Conservation (phyloP, 345 rosid species). For the Erodium maritimum region DNA sequence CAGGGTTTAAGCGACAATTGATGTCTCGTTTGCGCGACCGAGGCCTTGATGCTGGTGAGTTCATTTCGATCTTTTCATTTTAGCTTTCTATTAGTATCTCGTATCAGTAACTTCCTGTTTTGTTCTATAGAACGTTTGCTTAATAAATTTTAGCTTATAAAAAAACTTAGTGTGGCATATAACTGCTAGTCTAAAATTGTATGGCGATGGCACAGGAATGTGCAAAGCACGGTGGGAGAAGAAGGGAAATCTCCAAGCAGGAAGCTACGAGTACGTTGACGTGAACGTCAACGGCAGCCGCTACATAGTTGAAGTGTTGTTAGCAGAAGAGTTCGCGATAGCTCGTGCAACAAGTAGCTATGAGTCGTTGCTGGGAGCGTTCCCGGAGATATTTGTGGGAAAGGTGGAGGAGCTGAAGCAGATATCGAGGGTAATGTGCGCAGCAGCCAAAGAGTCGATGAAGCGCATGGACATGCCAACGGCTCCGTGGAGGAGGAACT, state of each 20-base stretch:
- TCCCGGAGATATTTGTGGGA: slow-evolving; percentile 14
- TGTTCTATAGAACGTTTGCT: too few relatives aligned
- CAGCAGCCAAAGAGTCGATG: slow-evolving; percentile 17
- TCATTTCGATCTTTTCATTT: background rate
- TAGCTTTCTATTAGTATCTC: background rate
- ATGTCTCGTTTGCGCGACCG: slow-evolving; percentile 42
- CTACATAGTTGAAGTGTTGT: slow-evolving; percentile 16
- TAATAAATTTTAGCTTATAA: background rate
- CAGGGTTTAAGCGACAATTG: slow-evolving; percentile 28
- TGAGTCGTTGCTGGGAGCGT: slow-evolving; percentile 7
- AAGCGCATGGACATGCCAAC: slow-evolving; percentile 8
- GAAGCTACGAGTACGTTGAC: slow-evolving; percentile 21
- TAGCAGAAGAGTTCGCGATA: slow-evolving; percentile 15
- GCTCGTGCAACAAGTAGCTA: slow-evolving; percentile 20
- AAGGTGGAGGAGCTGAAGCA: slow-evolving; percentile 14
- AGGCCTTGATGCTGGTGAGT: slow-evolving; percentile 75
- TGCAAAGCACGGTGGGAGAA: slow-evolving; percentile 30
- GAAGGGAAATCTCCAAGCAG: slow-evolving; percentile 14
- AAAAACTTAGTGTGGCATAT: too few relatives aligned
- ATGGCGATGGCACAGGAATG: slow-evolving; percentile 18
- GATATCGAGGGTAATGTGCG: slow-evolving; percentile 19
- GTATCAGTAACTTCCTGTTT: background rate
- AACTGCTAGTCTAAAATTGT: too few relatives aligned
- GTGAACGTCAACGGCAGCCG: slow-evolving; percentile 13
- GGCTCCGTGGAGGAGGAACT: slow-evolving; percentile 25